A percentile compares a stretch with the other conserved stretches of the same genome.
These are phyloP conservation scores for Pseudopithomyces maydicus DNA, from an alignment of 2,329 filamentous ascomycete species.

Conservation along the genomic window DNA sequence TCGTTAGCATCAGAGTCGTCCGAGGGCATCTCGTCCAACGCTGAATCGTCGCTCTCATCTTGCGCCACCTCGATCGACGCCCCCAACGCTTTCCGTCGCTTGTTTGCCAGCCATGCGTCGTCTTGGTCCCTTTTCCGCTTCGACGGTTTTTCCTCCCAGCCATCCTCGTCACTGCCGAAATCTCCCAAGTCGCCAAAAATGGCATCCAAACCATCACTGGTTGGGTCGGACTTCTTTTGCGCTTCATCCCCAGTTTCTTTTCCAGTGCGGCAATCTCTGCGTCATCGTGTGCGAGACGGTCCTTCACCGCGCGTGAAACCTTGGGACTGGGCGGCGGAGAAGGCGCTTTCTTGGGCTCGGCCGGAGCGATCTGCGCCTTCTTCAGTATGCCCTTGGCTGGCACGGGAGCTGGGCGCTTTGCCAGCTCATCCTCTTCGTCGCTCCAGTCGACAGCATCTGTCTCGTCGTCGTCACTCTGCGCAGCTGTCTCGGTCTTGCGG, in stretches of 20 bases:
- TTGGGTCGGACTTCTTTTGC: conserved; percentile 72
- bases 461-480: conserved; percentile 26
- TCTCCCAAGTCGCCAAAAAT: conserved; percentile 69
- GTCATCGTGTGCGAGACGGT: conserved; percentile 75
- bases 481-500: background rate
- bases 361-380: background rate
- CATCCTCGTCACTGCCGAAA: conserved; percentile 52
- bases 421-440: conserved; percentile 31
- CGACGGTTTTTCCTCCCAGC: conserved; percentile 49
- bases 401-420: conserved; percentile 21
- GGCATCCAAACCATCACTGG: conserved; percentile 83
- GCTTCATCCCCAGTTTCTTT: conserved; percentile 82
- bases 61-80: conserved; percentile 23
- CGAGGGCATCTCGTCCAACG: conserved; percentile 9
- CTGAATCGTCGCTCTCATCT: conserved; percentile 33
- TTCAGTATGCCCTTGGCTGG: conserved; percentile 45
- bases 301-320: conserved; percentile 55
- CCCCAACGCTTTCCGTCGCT: conserved; percentile 58
- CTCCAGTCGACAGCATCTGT: too few relatives aligned
- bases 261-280: conserved; percentile 87
- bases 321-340: conserved; percentile 26
- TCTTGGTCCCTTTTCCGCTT: conserved; percentile 65
- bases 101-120: conserved; percentile 63
- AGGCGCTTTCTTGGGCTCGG: conserved; percentile 2
- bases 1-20: conserved; percentile 1